These are phyloP conservation scores for Bipolaris cookei DNA, from an alignment of 2,329 filamentous ascomycete genomes.

Conservation along the genomic window DNA sequence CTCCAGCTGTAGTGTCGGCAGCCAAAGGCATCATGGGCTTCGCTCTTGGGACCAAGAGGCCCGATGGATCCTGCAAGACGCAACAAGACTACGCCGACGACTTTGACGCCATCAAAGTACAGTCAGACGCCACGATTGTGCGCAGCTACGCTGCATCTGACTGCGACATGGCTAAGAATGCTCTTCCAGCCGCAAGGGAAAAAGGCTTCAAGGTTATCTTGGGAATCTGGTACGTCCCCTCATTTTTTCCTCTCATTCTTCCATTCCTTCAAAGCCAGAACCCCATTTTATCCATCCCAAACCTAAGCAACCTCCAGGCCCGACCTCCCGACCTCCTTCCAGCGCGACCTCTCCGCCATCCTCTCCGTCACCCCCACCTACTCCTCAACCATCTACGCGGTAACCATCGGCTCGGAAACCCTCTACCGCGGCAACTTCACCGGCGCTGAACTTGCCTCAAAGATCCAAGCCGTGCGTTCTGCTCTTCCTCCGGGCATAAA, in stretches of 20 bases:
- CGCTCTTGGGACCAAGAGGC: constrained; percentile 68
- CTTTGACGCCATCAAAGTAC: constrained; percentile 64
- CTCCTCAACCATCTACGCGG: constrained; percentile 67
- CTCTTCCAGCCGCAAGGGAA: constrained; percentile 69
- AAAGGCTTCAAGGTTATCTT: constrained; percentile 72
- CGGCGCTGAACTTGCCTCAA: constrained; percentile 63
- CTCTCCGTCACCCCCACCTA: constrained; percentile 56
- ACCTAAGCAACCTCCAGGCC: too few relatives aligned
- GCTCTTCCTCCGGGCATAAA: constrained; percentile 60
- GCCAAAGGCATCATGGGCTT: constrained; percentile 66
- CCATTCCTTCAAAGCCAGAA: too few relatives aligned
- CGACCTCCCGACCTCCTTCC: constrained; percentile 67
- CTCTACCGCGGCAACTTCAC: constrained; percentile 73
- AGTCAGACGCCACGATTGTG: constrained; percentile 62
- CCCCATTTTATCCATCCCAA: too few relatives aligned
- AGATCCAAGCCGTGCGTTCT: constrained; percentile 67
- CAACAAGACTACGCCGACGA: constrained; percentile 68
- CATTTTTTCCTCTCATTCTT: too few relatives aligned
- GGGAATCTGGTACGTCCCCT: constrained; percentile 74
- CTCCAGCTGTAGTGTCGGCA: constrained; percentile 58
- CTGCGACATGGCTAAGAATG: constrained; percentile 67
- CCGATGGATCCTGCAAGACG: constrained; percentile 66
- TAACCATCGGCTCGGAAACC: constrained; percentile 74
- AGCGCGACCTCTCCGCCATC: constrained; percentile 66
- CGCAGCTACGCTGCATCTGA: constrained; percentile 71